phyloP scores from a whole-genome alignment of 371 early-diverging fungal genomes.

The Dinochytrium kinnereticum region DNA sequence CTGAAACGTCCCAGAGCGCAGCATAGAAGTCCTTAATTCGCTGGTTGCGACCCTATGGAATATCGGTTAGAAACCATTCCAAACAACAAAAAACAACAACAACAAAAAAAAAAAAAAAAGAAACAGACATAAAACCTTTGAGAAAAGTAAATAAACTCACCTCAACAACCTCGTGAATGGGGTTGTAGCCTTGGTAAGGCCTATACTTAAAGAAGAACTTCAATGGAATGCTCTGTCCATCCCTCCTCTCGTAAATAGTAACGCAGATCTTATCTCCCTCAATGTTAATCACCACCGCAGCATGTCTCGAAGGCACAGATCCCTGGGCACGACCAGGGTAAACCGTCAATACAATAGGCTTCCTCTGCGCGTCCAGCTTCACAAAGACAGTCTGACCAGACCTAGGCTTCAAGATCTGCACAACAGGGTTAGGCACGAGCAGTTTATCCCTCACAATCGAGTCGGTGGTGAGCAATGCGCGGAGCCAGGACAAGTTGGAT shows the following conservation, averaged over 20 bases:
- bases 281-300: constrained; percentile 66
- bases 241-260: constrained; percentile 75
- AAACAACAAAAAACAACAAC: too few species aligned
- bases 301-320: constrained; percentile 60
- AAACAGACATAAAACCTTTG: not conserved
- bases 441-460: constrained; percentile 77
- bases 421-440: constrained; percentile 77
- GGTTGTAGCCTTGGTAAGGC: constrained; percentile 80
- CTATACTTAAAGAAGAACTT: constrained; percentile 79
- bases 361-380: constrained; percentile 51
- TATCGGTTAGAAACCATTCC: not conserved
- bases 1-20: constrained; percentile 81
- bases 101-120: constrained; percentile 3
- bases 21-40: constrained; percentile 93
- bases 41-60: constrained; percentile 75
- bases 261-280: constrained; percentile 69
- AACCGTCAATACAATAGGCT: constrained; percentile 58
- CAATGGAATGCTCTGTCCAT: constrained; percentile 70
- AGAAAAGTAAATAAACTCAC: constrained; percentile 16
- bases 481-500: constrained; percentile 78
- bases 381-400: constrained; percentile 78
- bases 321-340: constrained; percentile 54
- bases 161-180: constrained; percentile 92
- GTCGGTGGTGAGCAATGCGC: constrained; percentile 82
- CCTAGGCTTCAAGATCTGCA: constrained; percentile 82